Evolutionary conservation across 176 grass and related monocot genomes (phyloP), one percentile per base, ranked within the genome.

Genomic region (Eragrostis nindensis): DNA sequence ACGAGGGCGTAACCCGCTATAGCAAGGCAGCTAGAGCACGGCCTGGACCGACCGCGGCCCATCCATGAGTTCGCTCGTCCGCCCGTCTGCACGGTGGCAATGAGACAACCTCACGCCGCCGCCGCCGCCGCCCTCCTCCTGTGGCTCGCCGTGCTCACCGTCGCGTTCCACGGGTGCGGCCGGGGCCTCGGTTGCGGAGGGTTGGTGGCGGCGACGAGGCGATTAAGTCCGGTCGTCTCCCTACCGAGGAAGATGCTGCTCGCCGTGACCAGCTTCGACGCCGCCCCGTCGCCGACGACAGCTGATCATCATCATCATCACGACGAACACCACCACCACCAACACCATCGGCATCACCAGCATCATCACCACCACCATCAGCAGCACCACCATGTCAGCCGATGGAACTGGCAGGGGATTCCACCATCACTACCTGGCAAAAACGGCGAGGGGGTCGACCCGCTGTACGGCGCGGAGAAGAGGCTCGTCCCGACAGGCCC

Each of bases 401-500:
- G 36, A 56, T 66, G 57, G 66, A 84, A 74, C 46, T 65, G 77
- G 66, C 88, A 72, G 12, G 78, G 66, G 1, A 5, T 85, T 9
- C 74, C 45, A 5, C 76, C 86, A 2, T 48, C 82, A 0, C 50
- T 17, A 18, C 74, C 54, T 2, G 75, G 78, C 66, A 12, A 6
- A 2, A 85, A 26, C 21, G 32, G 70, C 19, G 69, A 90, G 8
- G 83, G 82, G 74, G 65, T 89, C 54, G 89, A 97, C 47, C 87
- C 91, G 0, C 82, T 75, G 74, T 97, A 83, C 44, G 94, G 89
- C 66, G 89, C 86, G 36, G 71, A 94, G 77, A 97, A 97, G 82
- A 41, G 94, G 80, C 24, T 88, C 19, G 87, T 97, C 1, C 94
- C 94, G 0, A 85, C 87, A 5, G 94, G 94, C 2, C 94, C 94